Conservation (phyloP, 116 monocot genomes). For the Dioscorea cayenensis region DNA sequence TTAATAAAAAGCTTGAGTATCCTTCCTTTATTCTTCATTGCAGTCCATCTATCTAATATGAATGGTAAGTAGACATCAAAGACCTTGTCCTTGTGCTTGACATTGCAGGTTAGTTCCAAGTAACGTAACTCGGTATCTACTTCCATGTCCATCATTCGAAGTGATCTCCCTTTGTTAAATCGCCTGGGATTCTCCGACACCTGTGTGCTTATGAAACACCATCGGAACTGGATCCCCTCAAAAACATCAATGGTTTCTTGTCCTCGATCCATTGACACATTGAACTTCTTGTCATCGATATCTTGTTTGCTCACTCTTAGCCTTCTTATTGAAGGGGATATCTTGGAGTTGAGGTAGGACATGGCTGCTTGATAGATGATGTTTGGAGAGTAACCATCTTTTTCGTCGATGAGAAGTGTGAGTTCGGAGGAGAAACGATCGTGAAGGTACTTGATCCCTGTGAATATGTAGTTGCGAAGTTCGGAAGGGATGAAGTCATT, state of each 20-base stretch:
- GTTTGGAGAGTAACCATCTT: constrained; percentile 15
- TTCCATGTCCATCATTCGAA: not conserved
- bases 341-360: constrained; percentile 19
- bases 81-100: constrained; percentile 28
- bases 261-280: constrained; percentile 15
- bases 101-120: constrained; percentile 25
- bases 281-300: not conserved
- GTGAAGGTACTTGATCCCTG: constrained; percentile 10
- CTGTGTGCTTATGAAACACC: constrained; percentile 12
- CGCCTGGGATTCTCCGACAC: not conserved
- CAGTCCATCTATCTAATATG: constrained; percentile 10
- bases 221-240: constrained; percentile 26
- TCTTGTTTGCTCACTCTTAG: constrained; percentile 13
- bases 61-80: constrained; percentile 21
- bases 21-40: constrained; percentile 8
- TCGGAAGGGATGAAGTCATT: constrained; percentile 32
- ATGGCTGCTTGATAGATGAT: constrained; percentile 26
- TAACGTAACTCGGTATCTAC: not conserved
- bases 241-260: constrained; percentile 27
- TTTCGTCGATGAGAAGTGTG: constrained; percentile 22
- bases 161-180: not conserved
- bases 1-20: constrained; percentile 24
- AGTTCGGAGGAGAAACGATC: constrained; percentile 15
- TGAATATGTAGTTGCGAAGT: constrained; percentile 15
- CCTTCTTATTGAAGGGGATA: constrained; percentile 9